These are phyloP conservation scores for Raffaelea albimanens DNA, from an alignment of 2,329 filamentous ascomycete species.

Conservation along the genomic window DNA sequence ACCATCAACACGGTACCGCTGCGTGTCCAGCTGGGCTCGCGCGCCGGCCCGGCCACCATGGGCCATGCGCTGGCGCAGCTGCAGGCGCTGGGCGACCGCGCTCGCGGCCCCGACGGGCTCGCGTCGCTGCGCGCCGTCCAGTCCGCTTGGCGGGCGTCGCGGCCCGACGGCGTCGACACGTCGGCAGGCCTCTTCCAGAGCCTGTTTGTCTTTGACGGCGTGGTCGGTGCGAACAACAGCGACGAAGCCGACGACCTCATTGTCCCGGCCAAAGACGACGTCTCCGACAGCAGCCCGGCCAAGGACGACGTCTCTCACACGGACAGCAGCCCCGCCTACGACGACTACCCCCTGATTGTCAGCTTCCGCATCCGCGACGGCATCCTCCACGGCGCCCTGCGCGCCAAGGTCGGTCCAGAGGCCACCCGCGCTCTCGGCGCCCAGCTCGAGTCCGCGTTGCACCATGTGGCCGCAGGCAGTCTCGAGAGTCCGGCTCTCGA, in stretches of 20 bases:
- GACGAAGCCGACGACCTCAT: background rate
- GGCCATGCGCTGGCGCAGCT: slow-evolving; percentile 4
- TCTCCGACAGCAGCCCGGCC: background rate
- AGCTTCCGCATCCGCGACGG: slow-evolving; percentile 15
- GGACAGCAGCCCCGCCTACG: slow-evolving; percentile 9
- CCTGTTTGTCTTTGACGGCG: slow-evolving; percentile 17
- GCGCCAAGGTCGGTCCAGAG: slow-evolving; percentile 10
- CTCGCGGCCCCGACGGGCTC: slow-evolving; percentile 10
- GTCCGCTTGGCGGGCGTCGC: slow-evolving; percentile 14
- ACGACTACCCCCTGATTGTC: slow-evolving; percentile 17
- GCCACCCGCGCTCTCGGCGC: slow-evolving; percentile 5
- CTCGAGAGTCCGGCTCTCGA: background rate
- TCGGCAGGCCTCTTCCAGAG: slow-evolving; percentile 15
- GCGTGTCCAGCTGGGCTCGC: slow-evolving; percentile 6
- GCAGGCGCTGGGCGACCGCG: slow-evolving; percentile 9
- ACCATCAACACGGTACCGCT: slow-evolving; percentile 16
- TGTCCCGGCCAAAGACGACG: background rate
- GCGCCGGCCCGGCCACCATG: background rate
- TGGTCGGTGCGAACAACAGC: slow-evolving; percentile 2
- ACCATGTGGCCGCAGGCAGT: background rate
- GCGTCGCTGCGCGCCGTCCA: slow-evolving; percentile 15
- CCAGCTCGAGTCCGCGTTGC: slow-evolving; percentile 4
- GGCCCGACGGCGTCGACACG: slow-evolving; percentile 2
- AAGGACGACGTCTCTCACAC: too few relatives aligned
- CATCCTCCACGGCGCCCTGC: slow-evolving; percentile 11